Base-by-base conservation (phyloP, 805 yeast species). In the Saccharomycopsis sp. region DNA sequence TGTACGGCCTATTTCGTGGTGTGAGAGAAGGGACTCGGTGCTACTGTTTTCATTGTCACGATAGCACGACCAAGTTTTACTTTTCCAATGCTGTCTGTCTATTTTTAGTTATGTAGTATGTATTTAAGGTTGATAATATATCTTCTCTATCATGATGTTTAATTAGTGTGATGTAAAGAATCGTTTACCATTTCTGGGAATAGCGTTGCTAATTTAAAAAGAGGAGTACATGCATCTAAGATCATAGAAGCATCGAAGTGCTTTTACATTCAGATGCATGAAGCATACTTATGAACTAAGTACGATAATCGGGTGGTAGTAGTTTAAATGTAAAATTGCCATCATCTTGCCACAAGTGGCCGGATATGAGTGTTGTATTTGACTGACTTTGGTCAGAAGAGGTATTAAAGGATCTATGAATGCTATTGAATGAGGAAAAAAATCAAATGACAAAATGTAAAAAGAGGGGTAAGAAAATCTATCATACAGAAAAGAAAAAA, bases 401-500 rank as follows among this genome's bases (percentile, higher is more conserved):
- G 12, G 23, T 46, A 46, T 46, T 46, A 18, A 46, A 18, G 9
- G 23, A 12, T 37, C 8, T 20, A 46, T 46, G 50, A 46, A 46
- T 18, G 20, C 23, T 51, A 51, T 24, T 7, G 9, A 37, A 52
- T 2, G 44, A 52, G 2, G 18, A 51, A 24, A 50, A 50, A 16
- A 51, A 34, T 24, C 16, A 24, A n/a, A 15, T n/a, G 40, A 51
- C 46, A 51, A 24, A 24, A 20, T 50, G 34, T 24, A 51, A 50
- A 50, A 50, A 29, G 40, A 15, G 16, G 24, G 24, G 21, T 51
- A 29, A 29, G 37, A 29, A 29, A 29, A 29, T 29, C 37, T 29
- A 29, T 29, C 37, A 29, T 29, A 29, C 37, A 29, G 37, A 29
- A 29, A n/a, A 29, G 44, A 51, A 51, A n/a, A 51, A 50, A 50